phyloP scores from a whole-genome alignment of 345 rosid genomes.

The Eucalyptus albens region DNA sequence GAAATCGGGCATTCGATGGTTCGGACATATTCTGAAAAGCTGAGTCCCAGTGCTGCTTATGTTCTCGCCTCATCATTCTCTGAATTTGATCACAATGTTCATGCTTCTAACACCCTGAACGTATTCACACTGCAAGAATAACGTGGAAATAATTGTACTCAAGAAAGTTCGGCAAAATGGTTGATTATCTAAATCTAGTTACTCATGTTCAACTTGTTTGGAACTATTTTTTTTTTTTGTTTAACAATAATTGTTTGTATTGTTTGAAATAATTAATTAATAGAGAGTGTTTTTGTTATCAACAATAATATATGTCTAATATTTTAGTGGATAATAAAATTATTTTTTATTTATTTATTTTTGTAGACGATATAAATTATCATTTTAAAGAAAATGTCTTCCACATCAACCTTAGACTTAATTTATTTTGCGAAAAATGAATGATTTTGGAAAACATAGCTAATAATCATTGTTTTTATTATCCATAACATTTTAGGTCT shows the following conservation, averaged over 20 bases:
- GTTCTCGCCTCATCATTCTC: background rate
- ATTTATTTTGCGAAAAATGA: background rate
- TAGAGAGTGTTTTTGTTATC: no score
- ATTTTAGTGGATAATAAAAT: no score
- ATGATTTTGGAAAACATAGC: background rate
- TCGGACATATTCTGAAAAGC: background rate
- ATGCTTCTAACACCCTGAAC: background rate
- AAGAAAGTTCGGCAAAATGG: background rate
- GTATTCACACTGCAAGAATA: background rate
- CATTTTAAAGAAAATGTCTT: accelerated
- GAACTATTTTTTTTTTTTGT: no score
- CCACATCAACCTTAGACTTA: no score
- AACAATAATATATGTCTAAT: no score
- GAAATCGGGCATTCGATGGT: background rate
- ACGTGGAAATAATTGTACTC: background rate
- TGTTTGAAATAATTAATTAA: no score
- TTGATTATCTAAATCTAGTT: background rate
- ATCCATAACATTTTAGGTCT: no score
- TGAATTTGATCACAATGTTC: background rate
- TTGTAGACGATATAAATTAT: no score
- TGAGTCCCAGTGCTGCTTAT: background rate
- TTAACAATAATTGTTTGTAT: no score
- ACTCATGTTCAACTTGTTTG: background rate
- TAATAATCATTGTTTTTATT: no score
- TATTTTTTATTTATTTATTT: accelerated